Evolutionary conservation across 352 stramenopile species (phyloP).

Genomic region (Pythium scleroteichum): DNA sequence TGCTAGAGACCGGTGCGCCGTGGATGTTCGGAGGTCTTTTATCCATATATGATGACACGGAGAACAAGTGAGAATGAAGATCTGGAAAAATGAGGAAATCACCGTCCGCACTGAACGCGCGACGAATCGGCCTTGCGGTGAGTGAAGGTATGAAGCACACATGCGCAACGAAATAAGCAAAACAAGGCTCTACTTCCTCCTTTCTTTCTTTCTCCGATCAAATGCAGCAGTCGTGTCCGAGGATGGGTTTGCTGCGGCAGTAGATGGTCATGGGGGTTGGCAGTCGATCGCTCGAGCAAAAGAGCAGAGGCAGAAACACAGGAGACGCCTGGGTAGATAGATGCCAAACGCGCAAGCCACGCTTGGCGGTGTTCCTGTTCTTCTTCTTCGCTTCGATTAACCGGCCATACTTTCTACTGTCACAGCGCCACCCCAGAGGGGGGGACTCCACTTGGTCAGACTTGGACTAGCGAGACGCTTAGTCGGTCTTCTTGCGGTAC

Average conservation of each 20-base stretch:
- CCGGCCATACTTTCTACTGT: conserved; percentile 41
- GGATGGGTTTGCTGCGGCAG: too few species aligned
- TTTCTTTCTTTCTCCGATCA: neutral
- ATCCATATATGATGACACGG: neutral
- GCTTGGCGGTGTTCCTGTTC: conserved; percentile 24
- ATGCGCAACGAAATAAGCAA: conserved; percentile 2
- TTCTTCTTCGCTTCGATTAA: conserved; percentile 34
- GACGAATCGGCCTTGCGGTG: neutral
- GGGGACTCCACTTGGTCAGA: conserved; percentile 20
- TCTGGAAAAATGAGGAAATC: too few species aligned
- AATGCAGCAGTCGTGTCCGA: conserved; percentile 1
- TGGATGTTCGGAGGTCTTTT: conserved; percentile 10
- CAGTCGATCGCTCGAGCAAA: neutral
- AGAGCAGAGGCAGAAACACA: neutral
- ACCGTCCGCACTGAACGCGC: neutral
- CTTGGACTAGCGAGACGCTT: conserved; percentile 47
- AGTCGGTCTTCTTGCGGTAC: conserved; percentile 99
- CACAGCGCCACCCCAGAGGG: conserved; percentile 24
- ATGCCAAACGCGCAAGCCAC: conserved; percentile 15
- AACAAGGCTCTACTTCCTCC: conserved; percentile 22
- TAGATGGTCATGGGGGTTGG: too few species aligned
- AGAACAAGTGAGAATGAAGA: neutral
- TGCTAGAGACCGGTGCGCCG: too few species aligned
- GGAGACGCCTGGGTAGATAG: conserved; percentile 1
- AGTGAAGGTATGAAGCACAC: neutral